These are phyloP conservation scores for Lasiodiplodia gonubiensis DNA, from an alignment of 2,329 filamentous ascomycete species.

Conservation along the genomic window DNA sequence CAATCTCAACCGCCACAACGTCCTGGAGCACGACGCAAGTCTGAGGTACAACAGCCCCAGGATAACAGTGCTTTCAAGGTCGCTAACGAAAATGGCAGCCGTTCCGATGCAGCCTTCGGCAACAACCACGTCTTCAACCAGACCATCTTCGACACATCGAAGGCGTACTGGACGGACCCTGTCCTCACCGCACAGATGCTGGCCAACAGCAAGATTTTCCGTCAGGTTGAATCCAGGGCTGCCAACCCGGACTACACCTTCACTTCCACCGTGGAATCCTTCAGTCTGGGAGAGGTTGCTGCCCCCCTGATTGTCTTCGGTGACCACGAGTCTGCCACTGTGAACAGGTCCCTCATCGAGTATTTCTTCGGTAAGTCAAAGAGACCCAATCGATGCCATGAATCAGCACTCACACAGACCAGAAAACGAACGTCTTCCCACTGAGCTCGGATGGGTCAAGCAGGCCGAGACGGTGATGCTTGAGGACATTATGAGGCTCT, in stretches of 20 bases:
- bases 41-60: slow-evolving; percentile 32
- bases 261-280: slow-evolving; percentile 49
- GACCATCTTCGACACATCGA: slow-evolving; percentile 55
- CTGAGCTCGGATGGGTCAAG: slow-evolving; percentile 47
- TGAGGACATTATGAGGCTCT: slow-evolving; percentile 29
- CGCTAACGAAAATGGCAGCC: slow-evolving; percentile 39
- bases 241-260: slow-evolving; percentile 58
- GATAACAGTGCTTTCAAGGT: slow-evolving; percentile 29
- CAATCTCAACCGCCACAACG: slow-evolving; percentile 54
- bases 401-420: neutral
- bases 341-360: slow-evolving; percentile 49
- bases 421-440: slow-evolving; percentile 53
- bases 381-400: no score
- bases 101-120: slow-evolving; percentile 57
- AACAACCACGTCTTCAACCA: slow-evolving; percentile 61
- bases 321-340: slow-evolving; percentile 48
- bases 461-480: slow-evolving; percentile 32
- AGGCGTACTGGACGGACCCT: slow-evolving; percentile 53
- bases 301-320: slow-evolving; percentile 60
- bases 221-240: slow-evolving; percentile 53
- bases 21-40: slow-evolving; percentile 59
- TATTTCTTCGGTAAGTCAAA: slow-evolving; percentile 54
- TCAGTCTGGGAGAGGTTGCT: slow-evolving; percentile 58
- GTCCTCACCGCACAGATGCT: slow-evolving; percentile 48
- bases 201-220: slow-evolving; percentile 54